Base-by-base conservation (phyloP, 2,329 filamentous ascomycete genomes). In the Immersiporthe knoxdaviesiana region DNA sequence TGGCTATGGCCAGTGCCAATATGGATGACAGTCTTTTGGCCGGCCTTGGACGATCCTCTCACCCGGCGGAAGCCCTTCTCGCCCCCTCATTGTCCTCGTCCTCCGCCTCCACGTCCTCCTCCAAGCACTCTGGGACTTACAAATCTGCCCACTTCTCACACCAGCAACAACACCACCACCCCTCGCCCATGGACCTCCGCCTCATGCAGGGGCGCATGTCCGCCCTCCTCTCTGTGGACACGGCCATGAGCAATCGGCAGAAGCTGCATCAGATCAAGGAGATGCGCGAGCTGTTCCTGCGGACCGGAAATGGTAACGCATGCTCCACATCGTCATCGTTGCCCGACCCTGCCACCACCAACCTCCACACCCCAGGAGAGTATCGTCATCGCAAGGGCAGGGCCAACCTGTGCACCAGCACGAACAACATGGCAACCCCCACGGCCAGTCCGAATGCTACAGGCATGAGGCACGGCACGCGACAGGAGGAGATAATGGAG, bases 151-250 rank as follows among this genome's bases (percentile, higher is more conserved):
- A 30, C 5, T 10, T 60, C 63, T 39, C 47, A n/a, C 44, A 14
- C 5, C 63, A 66, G 8, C 21, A n/a, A 3, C 11, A 41, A 12
- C 39, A 41, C 44, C 44, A 47, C 2, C n/a, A 66, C 3, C 32
- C 24, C 6, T 47, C 66, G 24, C n/a, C 52, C n/a, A 24, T 59
- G 24, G 63, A 66, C 50, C 37, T 63, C n/a, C 21, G 47, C 30
- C 39, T 68, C n/a, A 39, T 64, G 63, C 69, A 64, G 41, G 66
- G 41, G n/a, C 69, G 52, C 50, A 68, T 66, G 6, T 41, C 66
- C 10, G 52, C 66, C 24, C 60, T 64, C 52, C 63, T 68, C n/a
- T 59, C 41, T 5, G 27, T 41, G 27, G 24, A 41, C 63, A 54
- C 21, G 24, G 32, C 59, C 8, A 24, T 61, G 41, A 59, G 56